phyloP scores from a whole-genome alignment of 306 rosid genomes.

The Ammopiptanthus mongolicus region DNA sequence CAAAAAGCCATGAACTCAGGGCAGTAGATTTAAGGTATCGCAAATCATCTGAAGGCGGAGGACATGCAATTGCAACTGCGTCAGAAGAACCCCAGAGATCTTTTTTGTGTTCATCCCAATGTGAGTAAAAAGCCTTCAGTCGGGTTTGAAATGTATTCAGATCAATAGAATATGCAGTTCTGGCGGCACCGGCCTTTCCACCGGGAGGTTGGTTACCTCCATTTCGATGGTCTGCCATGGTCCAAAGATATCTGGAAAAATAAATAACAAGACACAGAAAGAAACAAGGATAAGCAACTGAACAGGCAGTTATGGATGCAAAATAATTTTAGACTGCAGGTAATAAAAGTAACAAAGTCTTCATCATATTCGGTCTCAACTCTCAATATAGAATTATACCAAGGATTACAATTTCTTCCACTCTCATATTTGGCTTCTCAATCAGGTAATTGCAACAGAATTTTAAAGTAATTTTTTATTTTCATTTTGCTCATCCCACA shows the following conservation, averaged over 20 bases:
- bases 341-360: neutral
- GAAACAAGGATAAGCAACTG: neutral
- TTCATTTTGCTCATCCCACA: neutral
- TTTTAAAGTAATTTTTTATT: neutral
- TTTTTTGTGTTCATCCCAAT: conserved; percentile 61
- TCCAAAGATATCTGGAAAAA: neutral
- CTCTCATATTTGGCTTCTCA: neutral
- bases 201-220: conserved; percentile 57
- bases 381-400: neutral
- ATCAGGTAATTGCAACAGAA: neutral
- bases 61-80: conserved; percentile 62
- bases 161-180: conserved; percentile 58
- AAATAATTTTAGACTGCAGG: neutral
- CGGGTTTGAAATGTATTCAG: conserved; percentile 53
- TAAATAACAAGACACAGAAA: neutral
- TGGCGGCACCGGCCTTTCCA: conserved; percentile 55
- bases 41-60: conserved; percentile 86
- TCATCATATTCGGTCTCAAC: neutral
- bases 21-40: conserved; percentile 90
- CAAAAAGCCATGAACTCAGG: conserved; percentile 74
- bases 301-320: neutral
- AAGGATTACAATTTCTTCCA: neutral
- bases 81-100: conserved; percentile 78
- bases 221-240: conserved; percentile 79
- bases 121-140: conserved; percentile 52